Conservation (phyloP, 176 grass and related monocot genomes). For the Phyllostachys edulis region DNA sequence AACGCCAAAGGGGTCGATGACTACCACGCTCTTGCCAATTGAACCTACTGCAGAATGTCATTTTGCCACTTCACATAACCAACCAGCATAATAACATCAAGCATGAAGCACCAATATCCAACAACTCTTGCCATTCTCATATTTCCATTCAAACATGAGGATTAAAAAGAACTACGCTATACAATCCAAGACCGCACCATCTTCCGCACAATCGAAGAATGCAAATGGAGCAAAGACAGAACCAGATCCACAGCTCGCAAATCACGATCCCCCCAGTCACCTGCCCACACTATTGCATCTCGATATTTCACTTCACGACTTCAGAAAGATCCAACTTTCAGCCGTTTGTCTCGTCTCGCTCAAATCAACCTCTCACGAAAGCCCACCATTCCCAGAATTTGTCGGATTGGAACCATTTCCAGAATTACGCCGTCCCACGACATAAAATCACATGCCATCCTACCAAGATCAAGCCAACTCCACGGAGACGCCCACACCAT, state of each 20-base stretch:
- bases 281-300: neutral
- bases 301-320: neutral
- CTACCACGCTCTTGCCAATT: neutral
- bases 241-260: conserved; percentile 18
- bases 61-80: neutral
- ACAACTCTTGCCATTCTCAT: neutral
- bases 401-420: neutral
- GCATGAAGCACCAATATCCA: neutral
- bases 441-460: conserved; percentile 8
- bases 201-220: neutral
- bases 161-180: neutral
- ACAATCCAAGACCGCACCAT: neutral
- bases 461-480: neutral
- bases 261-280: neutral
- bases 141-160: neutral
- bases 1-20: neutral
- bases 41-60: conserved; percentile 1
- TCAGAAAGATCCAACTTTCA: neutral
- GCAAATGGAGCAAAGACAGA: neutral
- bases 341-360: neutral
- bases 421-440: neutral
- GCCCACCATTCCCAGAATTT: neutral
- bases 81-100: neutral
- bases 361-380: neutral
- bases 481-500: neutral